Conservation (phyloP, 2,329 filamentous ascomycete species). For the Shiraia bambusicola region DNA sequence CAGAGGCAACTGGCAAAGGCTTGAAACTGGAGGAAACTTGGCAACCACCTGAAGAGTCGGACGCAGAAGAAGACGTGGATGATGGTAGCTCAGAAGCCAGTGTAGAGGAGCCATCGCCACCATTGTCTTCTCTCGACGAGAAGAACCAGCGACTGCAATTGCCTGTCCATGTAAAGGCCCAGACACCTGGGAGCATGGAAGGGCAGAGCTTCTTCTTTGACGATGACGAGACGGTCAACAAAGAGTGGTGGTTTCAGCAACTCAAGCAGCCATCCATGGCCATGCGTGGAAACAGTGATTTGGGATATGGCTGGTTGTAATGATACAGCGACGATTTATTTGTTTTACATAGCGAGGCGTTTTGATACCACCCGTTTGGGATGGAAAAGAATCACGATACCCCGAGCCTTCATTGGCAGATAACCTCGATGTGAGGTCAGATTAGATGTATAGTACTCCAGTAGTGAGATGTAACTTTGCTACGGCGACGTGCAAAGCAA, state of each 20-base stretch:
- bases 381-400: conserved; percentile 26
- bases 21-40: conserved; percentile 80
- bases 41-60: conserved; percentile 60
- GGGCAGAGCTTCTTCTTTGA: conserved; percentile 47
- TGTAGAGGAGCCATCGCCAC: conserved; percentile 38
- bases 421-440: conserved; percentile 20
- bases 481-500: background rate
- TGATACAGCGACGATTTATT: conserved; percentile 14
- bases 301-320: conserved; percentile 44
- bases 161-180: conserved; percentile 31
- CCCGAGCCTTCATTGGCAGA: conserved; percentile 31
- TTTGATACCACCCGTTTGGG: conserved; percentile 19
- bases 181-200: conserved; percentile 37
- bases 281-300: conserved; percentile 39
- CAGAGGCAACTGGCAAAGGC: conserved; percentile 64
- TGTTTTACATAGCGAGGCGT: conserved; percentile 35
- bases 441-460: conserved; percentile 13
- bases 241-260: conserved; percentile 47
- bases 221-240: conserved; percentile 40
- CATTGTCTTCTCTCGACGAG: conserved; percentile 23
- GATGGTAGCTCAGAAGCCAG: conserved; percentile 48
- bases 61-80: conserved; percentile 47
- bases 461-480: background rate
- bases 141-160: conserved; percentile 23
- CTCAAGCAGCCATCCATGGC: conserved; percentile 39